Evolutionary conservation across 805 yeast genomes (phyloP), one percentile per base, ranked within the genome.

Genomic region (Millerago galiae): DNA sequence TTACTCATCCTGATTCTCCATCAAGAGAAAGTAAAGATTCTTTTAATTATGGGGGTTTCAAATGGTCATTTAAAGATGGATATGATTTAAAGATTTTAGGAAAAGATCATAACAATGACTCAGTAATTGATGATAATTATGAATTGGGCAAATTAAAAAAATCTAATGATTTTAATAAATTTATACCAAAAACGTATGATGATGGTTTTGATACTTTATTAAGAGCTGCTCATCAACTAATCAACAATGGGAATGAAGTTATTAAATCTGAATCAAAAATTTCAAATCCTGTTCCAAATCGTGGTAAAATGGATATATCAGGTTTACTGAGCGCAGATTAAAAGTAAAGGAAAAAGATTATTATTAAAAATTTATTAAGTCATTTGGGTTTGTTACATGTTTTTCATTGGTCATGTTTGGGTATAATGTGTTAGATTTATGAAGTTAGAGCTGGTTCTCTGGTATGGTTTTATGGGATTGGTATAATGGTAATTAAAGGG

Each of bases 1-100:
- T 11, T 14, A 29, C 13, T 9, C 24, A 29, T 11, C 18, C 21
- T 13, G 27, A 8, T 24, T 31, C 44, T 1, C 37, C 43, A 8
- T 29, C 40, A 5, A 17, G 25, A 2, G 21, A 28, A 12, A 12
- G 24, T 18, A 32, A 18, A 24, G 30, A 32, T 25, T 49, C 53
- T 1, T 56, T 55, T 37, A 51, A 52, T 27, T 56, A 55, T 49
- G 61, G 58, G 35, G 61, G 61, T 2, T 55, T 54, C 33, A 49
- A 54, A 12, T 56, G 61, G 61, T 41, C 47, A 21, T 56, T 56
- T 53, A 39, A 45, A 3, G 51, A 54, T 38, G 49, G 53, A 8
- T 44, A 54, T 35, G 48, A 48, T 35, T 36, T 54, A 24, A 47
- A 41, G 2, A 48, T 55, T 9, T 26, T 54, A 16, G 58, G 58